Conservation (phyloP, 2,329 filamentous ascomycete genomes). For the Phialocephala sp. region DNA sequence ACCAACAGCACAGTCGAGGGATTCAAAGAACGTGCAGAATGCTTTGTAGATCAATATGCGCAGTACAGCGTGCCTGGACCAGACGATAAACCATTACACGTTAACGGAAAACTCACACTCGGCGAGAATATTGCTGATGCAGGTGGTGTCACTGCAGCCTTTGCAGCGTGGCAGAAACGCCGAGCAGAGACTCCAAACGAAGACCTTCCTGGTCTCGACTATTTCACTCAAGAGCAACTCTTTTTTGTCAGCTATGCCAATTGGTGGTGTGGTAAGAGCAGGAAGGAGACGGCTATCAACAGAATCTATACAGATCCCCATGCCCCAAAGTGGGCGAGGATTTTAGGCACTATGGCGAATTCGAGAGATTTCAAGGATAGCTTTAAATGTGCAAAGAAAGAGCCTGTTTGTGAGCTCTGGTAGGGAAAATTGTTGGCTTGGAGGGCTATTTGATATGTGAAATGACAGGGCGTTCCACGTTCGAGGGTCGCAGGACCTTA, state of each 20-base stretch:
- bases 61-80: slow-evolving; percentile 63
- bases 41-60: slow-evolving; percentile 71
- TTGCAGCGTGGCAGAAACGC: slow-evolving; percentile 67
- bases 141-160: slow-evolving; percentile 67
- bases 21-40: slow-evolving; percentile 65
- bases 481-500: neutral
- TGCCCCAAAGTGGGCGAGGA: slow-evolving; percentile 66
- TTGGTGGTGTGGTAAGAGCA: slow-evolving; percentile 70
- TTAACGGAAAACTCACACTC: slow-evolving; percentile 67
- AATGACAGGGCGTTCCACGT: neutral
- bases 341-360: slow-evolving; percentile 69
- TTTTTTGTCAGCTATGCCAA: slow-evolving; percentile 72
- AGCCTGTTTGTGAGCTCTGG: slow-evolving; percentile 74
- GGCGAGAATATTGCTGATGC: slow-evolving; percentile 77
- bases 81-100: slow-evolving; percentile 61
- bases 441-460: neutral
- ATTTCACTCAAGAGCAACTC: slow-evolving; percentile 70
- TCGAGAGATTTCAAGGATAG: slow-evolving; percentile 70
- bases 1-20: slow-evolving; percentile 61
- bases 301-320: slow-evolving; percentile 69
- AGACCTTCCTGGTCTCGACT: slow-evolving; percentile 63
- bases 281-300: slow-evolving; percentile 61
- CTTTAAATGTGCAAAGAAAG: slow-evolving; percentile 68
- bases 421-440: slow-evolving; percentile 41
- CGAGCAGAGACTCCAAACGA: slow-evolving; percentile 56